Conservation (phyloP, 192 early-diverging fungal species). For the Coemansia sp. region DNA sequence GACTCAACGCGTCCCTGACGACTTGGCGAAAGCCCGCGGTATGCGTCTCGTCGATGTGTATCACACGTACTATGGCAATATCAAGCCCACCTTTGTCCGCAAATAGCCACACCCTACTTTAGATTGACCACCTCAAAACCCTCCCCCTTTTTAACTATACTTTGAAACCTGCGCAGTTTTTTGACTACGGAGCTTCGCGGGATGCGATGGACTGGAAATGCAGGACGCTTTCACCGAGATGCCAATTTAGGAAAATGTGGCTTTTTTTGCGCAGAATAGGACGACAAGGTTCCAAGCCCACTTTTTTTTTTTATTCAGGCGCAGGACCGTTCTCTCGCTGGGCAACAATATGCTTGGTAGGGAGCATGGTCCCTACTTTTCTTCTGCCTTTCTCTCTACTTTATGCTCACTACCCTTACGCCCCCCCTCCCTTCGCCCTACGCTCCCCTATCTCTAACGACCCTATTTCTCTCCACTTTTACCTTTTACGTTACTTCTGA, state of each 20-base stretch:
- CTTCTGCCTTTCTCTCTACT: too few relatives aligned
- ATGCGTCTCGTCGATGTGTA: conserved; percentile 88
- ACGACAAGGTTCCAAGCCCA: not conserved
- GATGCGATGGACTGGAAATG: not conserved
- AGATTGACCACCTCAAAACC: too few relatives aligned
- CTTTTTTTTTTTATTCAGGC: not conserved
- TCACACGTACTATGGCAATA: conserved; percentile 79
- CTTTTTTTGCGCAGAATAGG: not conserved
- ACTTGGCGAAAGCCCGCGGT: conserved; percentile 86
- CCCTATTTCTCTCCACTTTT: not conserved
- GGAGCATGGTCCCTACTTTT: not conserved
- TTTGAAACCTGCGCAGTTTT: not conserved
- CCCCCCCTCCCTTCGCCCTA: not conserved
- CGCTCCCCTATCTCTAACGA: not conserved
- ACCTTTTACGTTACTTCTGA: not conserved
- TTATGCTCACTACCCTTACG: not conserved
- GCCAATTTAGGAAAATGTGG: conserved; percentile 3
- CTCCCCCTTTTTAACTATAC: not conserved
- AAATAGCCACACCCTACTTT: not conserved
- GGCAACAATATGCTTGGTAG: not conserved
- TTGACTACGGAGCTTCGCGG: not conserved
- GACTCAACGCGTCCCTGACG: conserved; percentile 74
- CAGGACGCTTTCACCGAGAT: not conserved
- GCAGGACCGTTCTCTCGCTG: not conserved
- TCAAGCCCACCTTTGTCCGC: conserved; percentile 15